A percentile compares a stretch with the other conserved stretches of the same genome.
phyloP scores from a whole-genome alignment of 75 land plant genomes.

The Picea sitchensis region DNA sequence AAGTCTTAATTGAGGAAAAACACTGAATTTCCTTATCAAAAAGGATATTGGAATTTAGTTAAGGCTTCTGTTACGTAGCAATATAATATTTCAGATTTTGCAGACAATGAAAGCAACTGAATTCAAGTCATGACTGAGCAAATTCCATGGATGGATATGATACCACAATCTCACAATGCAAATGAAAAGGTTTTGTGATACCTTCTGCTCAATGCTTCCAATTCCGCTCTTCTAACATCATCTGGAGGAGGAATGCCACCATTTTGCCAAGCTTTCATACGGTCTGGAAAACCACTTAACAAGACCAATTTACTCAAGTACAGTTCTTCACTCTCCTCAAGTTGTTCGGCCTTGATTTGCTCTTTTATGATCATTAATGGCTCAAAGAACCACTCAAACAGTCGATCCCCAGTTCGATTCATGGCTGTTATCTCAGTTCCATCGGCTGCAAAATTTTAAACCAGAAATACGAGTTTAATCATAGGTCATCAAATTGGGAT shows the following conservation, averaged over 20 bases:
- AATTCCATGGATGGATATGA: background rate
- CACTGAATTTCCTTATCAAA: background rate
- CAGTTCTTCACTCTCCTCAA: conserved; percentile 66
- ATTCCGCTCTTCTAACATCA: conserved; percentile 60
- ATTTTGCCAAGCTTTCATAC: conserved; percentile 46
- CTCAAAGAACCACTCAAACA: conserved; percentile 83
- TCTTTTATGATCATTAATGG: conserved; percentile 84
- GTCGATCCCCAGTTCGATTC: conserved; percentile 66
- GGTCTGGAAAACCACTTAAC: conserved; percentile 46
- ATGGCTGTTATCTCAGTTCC: conserved; percentile 63
- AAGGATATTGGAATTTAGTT: background rate
- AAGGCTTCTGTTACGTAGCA: background rate
- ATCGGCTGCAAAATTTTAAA: conserved; percentile 15
- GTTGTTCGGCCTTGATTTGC: conserved; percentile 71
- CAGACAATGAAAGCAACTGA: background rate
- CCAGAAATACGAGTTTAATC: background rate
- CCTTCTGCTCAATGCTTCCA: conserved; percentile 89
- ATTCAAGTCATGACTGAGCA: background rate
- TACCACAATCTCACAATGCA: background rate
- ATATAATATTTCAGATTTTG: background rate
- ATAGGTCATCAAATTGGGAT: background rate
- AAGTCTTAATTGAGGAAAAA: background rate
- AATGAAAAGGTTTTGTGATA: conserved; percentile 11
- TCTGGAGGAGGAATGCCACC: conserved; percentile 43
- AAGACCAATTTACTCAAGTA: conserved; percentile 65